Conservation (phyloP, 345 rosid species). For the Mallotus nudiflorus region DNA sequence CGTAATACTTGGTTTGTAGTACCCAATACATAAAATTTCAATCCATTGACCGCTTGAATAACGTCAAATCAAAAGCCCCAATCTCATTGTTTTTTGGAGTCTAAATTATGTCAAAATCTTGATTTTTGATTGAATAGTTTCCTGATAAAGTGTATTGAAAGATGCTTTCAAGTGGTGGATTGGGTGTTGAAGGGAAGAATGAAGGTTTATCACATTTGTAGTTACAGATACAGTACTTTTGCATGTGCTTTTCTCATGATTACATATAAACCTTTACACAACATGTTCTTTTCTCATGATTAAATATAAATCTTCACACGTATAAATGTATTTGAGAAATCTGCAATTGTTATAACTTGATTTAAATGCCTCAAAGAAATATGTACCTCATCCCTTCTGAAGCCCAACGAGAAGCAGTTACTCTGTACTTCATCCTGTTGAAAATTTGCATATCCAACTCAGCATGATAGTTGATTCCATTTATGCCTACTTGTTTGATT, state of each 20-base stretch:
- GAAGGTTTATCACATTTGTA: background rate
- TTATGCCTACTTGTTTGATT: background rate
- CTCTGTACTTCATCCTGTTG: background rate
- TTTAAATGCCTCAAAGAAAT: background rate
- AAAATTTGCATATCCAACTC: conserved; percentile 1
- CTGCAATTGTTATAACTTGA: background rate
- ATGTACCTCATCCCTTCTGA: background rate
- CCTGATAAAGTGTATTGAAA: background rate
- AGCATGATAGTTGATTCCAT: background rate
- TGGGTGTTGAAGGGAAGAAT: background rate
- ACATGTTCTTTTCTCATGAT: no score
- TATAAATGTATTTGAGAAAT: background rate
- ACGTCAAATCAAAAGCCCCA: background rate
- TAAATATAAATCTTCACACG: no score
- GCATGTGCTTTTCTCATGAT: background rate
- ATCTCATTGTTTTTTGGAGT: background rate
- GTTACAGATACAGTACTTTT: background rate
- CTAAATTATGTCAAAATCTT: background rate
- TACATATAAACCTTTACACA: no score
- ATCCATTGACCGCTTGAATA: no score
- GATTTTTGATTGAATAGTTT: background rate
- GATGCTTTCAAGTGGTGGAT: background rate
- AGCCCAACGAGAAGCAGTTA: background rate
- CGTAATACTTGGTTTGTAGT: background rate
- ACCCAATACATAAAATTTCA: no score